A percentile compares a stretch with the other conserved stretches of the same genome.
Evolutionary conservation across 352 stramenopile species (phyloP).

Genomic region (Phytophthora capsici): DNA sequence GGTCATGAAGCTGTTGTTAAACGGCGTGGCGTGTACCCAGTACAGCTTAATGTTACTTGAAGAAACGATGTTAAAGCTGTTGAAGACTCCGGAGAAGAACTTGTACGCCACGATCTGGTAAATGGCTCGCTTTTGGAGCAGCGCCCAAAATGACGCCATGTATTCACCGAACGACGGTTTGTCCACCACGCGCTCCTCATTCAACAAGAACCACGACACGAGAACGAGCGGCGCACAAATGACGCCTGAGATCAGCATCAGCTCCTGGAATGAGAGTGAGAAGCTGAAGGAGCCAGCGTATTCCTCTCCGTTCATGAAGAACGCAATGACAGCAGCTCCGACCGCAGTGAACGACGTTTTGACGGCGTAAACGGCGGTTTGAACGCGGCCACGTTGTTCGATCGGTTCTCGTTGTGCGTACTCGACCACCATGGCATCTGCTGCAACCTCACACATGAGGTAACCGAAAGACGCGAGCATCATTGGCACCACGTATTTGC

Average conservation of each 20-base stretch:
- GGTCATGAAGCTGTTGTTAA: slow-evolving; percentile 57
- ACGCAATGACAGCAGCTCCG: slow-evolving; percentile 42
- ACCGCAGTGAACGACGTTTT: slow-evolving; percentile 50
- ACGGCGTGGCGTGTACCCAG: slow-evolving; percentile 62
- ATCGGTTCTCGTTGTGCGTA: slow-evolving; percentile 53
- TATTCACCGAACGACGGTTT: slow-evolving; percentile 30
- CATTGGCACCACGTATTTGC: slow-evolving; percentile 56
- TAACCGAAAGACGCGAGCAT: slow-evolving; percentile 64
- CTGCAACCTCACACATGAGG: slow-evolving; percentile 52
- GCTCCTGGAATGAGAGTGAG: slow-evolving; percentile 47
- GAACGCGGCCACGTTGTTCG: slow-evolving; percentile 43
- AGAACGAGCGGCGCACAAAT: slow-evolving; percentile 36
- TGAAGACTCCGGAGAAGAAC: slow-evolving; percentile 66
- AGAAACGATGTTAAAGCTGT: slow-evolving; percentile 63
- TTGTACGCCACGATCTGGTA: slow-evolving; percentile 68
- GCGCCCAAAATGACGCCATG: slow-evolving; percentile 48
- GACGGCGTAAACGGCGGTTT: slow-evolving; percentile 51
- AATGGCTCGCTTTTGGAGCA: slow-evolving; percentile 58
- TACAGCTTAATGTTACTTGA: slow-evolving; percentile 58
- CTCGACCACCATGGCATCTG: slow-evolving; percentile 70
- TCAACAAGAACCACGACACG: slow-evolving; percentile 42
- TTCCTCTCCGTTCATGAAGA: slow-evolving; percentile 49
- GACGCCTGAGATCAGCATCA: slow-evolving; percentile 44
- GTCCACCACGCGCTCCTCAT: slow-evolving; percentile 27
- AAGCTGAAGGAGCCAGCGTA: slow-evolving; percentile 49